Evolutionary conservation across 805 yeast species (phyloP).

Genomic region (Schwanniomyces yamadae): DNA sequence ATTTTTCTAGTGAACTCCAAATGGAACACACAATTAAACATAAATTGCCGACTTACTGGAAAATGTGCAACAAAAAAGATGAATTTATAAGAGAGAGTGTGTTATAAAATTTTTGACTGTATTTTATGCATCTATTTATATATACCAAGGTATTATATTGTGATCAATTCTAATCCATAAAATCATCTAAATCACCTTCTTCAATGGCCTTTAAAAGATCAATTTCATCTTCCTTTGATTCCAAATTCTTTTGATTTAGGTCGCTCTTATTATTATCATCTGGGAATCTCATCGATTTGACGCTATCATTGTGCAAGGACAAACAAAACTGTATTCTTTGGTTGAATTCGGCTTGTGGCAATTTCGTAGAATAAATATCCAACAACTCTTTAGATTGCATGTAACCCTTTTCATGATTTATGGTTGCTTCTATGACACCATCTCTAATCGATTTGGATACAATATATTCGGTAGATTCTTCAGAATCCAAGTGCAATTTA

Average conservation of each 20-base stretch:
- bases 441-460: conserved; percentile 96
- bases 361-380: conserved; percentile 83
- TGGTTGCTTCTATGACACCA: conserved; percentile 93
- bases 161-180: conserved; percentile 34
- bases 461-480: conserved; percentile 94
- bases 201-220: conserved; percentile 48
- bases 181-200: conserved; percentile 56
- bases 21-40: neutral
- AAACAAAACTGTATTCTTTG: conserved; percentile 93
- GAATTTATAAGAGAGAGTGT: no score
- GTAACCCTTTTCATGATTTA: conserved; percentile 86
- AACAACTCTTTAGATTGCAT: conserved; percentile 86
- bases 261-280: conserved; percentile 34
- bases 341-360: conserved; percentile 85
- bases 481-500: conserved; percentile 87
- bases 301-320: conserved; percentile 85
- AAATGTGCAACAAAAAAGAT: no score
- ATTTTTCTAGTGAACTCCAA: neutral
- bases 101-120: no score
- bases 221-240: conserved; percentile 38
- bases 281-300: conserved; percentile 94
- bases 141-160: neutral
- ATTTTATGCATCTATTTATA: conserved; percentile 1
- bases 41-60: no score
- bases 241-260: conserved; percentile 24